These are phyloP conservation scores for Trametes versicolor DNA, from an alignment of 1,284 basidiomycete species.

Conservation along the genomic window DNA sequence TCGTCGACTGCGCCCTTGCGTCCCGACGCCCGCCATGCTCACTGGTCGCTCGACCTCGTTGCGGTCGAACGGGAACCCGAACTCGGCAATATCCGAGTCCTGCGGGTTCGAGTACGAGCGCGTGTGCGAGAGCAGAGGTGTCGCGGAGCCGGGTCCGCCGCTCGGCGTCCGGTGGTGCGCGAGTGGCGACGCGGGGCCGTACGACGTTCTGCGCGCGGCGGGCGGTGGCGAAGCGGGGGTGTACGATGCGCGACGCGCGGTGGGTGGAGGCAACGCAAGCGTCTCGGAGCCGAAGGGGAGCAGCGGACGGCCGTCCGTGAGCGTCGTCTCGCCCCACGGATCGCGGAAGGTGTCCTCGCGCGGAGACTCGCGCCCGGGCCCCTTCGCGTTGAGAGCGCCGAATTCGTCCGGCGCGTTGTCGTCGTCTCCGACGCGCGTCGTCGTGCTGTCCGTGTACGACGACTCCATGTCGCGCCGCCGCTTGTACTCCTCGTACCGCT, in stretches of 20 bases:
- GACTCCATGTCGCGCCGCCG: constrained; percentile 38
- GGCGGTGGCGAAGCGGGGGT: constrained; percentile 17
- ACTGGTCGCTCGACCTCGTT: constrained; percentile 1
- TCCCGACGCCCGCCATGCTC: constrained; percentile 42
- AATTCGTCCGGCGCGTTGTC: constrained; percentile 38
- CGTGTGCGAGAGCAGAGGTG: constrained; percentile 47
- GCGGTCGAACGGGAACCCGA: constrained; percentile 17
- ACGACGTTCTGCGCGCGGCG: constrained; percentile 21
- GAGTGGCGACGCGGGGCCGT: constrained; percentile 27
- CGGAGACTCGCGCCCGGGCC: constrained; percentile 20
- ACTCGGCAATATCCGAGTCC: constrained; percentile 29
- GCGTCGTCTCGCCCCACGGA: constrained; percentile 31
- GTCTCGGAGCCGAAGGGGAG: constrained; percentile 9
- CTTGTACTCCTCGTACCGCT: constrained; percentile 45
- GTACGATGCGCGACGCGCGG: constrained; percentile 14
- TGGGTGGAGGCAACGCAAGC: constrained; percentile 19
- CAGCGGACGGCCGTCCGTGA: constrained; percentile 37
- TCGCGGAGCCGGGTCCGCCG: constrained; percentile 36
- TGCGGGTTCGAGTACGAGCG: constrained; percentile 37
- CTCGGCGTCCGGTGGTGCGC: constrained; percentile 41
- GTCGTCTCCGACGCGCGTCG: constrained; percentile 44
- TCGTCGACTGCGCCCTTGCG: constrained; percentile 18
- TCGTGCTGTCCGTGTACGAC: constrained; percentile 49
- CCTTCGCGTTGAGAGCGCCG: constrained; percentile 26
- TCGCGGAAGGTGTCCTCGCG: constrained; percentile 20